Base-by-base conservation (phyloP, 306 rosid species). In the Oemleria cerasiformis region DNA sequence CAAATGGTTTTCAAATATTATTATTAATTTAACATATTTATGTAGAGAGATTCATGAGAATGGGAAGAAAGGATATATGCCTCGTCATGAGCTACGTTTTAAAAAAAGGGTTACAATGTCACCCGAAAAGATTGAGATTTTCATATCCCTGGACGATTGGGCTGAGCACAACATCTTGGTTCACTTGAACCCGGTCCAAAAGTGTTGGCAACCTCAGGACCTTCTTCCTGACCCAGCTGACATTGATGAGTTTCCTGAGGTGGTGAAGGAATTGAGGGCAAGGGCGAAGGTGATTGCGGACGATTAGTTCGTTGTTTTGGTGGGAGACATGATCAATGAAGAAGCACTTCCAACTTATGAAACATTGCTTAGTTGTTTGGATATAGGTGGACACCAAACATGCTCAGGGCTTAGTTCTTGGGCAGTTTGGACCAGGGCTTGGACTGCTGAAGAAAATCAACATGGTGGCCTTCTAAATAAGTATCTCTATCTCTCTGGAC, bases 401-500 rank as follows among this genome's bases (percentile, higher is more conserved):
- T 14, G 40, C 5, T 4, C 34, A 9, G 13, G 34, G 5, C 11
- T 6, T 9, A 25, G 4, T 57, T 23, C 63, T 25, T 57, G 63
- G 63, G 63, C 63, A 19, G 25, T 21, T 20, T 57, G 63, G 63
- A 23, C 40, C 6, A 9, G 63, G 25, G 63, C 36, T 2, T 57
- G 39, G 63, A 57, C 36, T 20, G 63, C 63, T 20, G 63, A 57
- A 57, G 63, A 57, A 13, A 57, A 57, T 15, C 21, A 39, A 39
- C 63, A 57, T 57, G 63, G 63, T 20, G 63, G 25, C 34, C 63
- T 57, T 21, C 63, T 57, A 13, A 57, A 57, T 34, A 57, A 57
- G 63, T 57, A 57, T 57, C 63, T 57, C 38, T 57, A 57, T 21
- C 63, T 57, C 63, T 57, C 63, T 57, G 63, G 63, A 19, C 63